A percentile compares a stretch with the other conserved stretches of the same genome.
These are phyloP conservation scores for Aspergillus glaucus DNA, from an alignment of 2,329 filamentous ascomycete genomes.

Conservation along the genomic window DNA sequence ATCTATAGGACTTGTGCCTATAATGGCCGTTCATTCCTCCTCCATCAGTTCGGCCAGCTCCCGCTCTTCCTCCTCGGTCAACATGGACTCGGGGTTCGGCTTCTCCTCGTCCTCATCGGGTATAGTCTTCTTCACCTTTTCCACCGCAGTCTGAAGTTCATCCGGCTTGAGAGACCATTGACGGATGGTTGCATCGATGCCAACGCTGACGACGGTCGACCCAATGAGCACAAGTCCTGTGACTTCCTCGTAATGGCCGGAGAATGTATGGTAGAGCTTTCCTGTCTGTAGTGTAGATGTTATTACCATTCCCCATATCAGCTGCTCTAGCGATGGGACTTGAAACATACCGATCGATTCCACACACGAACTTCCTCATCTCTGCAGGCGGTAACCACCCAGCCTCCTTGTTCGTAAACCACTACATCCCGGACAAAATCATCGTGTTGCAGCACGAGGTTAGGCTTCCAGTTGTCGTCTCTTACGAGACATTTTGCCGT, in stretches of 20 bases:
- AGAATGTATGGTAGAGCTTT: slow-evolving; percentile 64
- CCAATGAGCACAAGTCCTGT: slow-evolving; percentile 66
- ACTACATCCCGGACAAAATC: slow-evolving; percentile 84
- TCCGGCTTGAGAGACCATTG: slow-evolving; percentile 67
- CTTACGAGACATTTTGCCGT: slow-evolving; percentile 74
- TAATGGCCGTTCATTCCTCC: slow-evolving; percentile 40
- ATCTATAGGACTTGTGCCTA: neutral
- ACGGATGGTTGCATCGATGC: slow-evolving; percentile 84
- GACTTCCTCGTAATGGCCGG: slow-evolving; percentile 89
- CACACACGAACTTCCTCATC: slow-evolving; percentile 91
- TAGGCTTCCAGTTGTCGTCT: slow-evolving; percentile 60
- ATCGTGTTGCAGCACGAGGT: slow-evolving; percentile 70
- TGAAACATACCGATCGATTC: slow-evolving; percentile 53
- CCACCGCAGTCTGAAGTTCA: slow-evolving; percentile 53
- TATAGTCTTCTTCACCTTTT: slow-evolving; percentile 41
- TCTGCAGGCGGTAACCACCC: slow-evolving; percentile 80
- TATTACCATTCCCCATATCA: neutral
- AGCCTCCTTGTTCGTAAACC: slow-evolving; percentile 61
- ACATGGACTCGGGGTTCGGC: slow-evolving; percentile 43
- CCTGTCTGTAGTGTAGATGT: slow-evolving; percentile 50
- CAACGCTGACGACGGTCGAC: slow-evolving; percentile 64
- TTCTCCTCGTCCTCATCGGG: slow-evolving; percentile 43
- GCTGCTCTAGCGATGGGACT: neutral
- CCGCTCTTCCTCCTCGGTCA: slow-evolving; percentile 87
- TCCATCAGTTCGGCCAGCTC: slow-evolving; percentile 90